Base-by-base conservation (phyloP, 1,139 yeast genomes). In the Saccharomyces pastorianus region DNA sequence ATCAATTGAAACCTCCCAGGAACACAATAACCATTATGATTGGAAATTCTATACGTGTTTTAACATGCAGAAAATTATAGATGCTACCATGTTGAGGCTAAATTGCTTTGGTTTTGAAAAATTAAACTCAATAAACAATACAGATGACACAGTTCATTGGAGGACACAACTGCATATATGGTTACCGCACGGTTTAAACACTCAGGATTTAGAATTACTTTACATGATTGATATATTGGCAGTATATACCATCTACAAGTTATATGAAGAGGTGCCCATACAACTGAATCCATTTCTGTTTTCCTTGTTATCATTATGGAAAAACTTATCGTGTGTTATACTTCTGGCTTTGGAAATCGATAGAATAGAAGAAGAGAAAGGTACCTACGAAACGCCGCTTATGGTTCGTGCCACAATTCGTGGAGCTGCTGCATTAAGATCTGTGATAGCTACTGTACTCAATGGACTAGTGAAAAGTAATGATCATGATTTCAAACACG, bases 361-460 rank as follows among this genome's bases (percentile, higher is more conserved):
- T 64, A 71, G 89, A 58, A 74, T 81, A 47, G 90, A 84, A 62
- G 75, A 76, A 47, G 62, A 71, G 58, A 59, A 72, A 34, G 54
- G 65, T 60, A 59, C 57, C 20, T 65, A 66, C 41, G 75, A 72
- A 28, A 79, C 85, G 0, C 88, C 88, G 0, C 69, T 72, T 17
- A 59, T 76, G 9, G 75, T 83, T 3, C 73, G 80, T 48, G 78
- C 79, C 41, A 76, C 81, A 0, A 73, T 85, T 9, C 76, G 83
- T 58, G 91, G 91, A 0, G 73, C 85, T 0, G 75, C 87, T 31
- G 82, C 89, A 0, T 70, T 85, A 26, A 69, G 95, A 38, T 76
- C 81, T 48, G 79, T 83, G 0, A 68, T 84, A 7, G 86, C 89
- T 0, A 74, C 84, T 59, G 74, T 83, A 17, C 66, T 86, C 51